Evolutionary conservation across 306 rosid genomes (phyloP).

Genomic region (Acacia acuminata): DNA sequence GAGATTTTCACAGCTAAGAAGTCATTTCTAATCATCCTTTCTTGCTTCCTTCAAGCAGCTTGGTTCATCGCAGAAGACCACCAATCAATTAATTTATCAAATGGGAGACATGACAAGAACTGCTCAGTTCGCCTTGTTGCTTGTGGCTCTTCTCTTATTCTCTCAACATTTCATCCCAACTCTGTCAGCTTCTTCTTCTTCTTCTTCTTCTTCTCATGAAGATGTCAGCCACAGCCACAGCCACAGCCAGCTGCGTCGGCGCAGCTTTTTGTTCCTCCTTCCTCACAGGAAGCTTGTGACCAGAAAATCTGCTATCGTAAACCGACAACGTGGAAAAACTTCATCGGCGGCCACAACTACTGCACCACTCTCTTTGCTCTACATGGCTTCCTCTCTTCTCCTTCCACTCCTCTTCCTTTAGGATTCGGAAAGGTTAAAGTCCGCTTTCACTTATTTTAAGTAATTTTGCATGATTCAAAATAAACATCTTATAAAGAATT

Average conservation of each 20-base stretch:
- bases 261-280: not conserved
- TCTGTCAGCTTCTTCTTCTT: not conserved
- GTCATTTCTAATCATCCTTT: not conserved
- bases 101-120: not conserved
- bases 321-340: not conserved
- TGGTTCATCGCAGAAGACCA: not conserved
- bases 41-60: not conserved
- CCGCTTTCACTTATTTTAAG: not conserved
- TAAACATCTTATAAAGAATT: too few species aligned
- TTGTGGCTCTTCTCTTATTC: not conserved
- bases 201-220: not conserved
- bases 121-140: not conserved
- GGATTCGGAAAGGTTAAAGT: too few species aligned
- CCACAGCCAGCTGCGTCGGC: not conserved
- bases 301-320: not conserved
- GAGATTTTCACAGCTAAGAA: not conserved
- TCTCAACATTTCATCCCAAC: not conserved
- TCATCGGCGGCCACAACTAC: not conserved
- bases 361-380: not conserved
- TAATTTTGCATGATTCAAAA: too few species aligned
- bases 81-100: not conserved
- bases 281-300: conserved; percentile 13
- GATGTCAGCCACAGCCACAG: not conserved
- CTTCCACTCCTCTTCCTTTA: not conserved
- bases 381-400: not conserved